These are phyloP conservation scores for Malassezia japonica DNA, from an alignment of 1,284 basidiomycete genomes.

Conservation along the genomic window DNA sequence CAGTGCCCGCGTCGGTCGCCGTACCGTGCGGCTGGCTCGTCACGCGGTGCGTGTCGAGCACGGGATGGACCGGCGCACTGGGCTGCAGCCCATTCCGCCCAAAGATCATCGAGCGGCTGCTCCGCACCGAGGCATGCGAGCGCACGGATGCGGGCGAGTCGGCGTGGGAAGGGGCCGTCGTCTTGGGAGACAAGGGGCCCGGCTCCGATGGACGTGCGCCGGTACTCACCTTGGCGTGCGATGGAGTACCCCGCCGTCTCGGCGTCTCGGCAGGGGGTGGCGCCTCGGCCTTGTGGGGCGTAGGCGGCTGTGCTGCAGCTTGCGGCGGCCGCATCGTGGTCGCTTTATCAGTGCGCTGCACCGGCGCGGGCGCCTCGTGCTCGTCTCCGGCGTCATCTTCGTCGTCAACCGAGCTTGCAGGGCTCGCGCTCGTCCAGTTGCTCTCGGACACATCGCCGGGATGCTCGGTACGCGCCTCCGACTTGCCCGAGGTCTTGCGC, in stretches of 20 bases:
- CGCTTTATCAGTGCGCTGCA: no score
- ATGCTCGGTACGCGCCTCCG: background rate
- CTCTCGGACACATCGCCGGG: background rate
- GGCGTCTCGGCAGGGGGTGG: no score
- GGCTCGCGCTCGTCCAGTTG: background rate
- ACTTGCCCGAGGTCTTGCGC: background rate
- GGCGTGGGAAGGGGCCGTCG: background rate
- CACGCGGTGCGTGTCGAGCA: slow-evolving; percentile 4
- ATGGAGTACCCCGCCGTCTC: no score
- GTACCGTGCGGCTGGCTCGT: background rate
- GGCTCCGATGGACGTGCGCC: no score
- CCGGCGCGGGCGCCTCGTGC: background rate
- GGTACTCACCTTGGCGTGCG: no score
- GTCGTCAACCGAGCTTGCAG: background rate
- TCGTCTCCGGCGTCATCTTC: no score
- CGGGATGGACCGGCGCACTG: slow-evolving; percentile 1
- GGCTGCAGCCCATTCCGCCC: background rate
- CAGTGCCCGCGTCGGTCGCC: background rate
- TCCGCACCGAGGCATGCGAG: background rate
- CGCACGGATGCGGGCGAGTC: background rate
- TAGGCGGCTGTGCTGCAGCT: no score
- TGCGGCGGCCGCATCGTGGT: no score
- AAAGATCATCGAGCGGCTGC: slow-evolving; percentile 1
- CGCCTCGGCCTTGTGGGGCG: no score
- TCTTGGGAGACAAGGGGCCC: background rate